Evolutionary conservation across 495 filamentous ascomycete genomes (phyloP), one percentile per base, ranked within the genome.

Genomic region (Evansstolkia leycettana): DNA sequence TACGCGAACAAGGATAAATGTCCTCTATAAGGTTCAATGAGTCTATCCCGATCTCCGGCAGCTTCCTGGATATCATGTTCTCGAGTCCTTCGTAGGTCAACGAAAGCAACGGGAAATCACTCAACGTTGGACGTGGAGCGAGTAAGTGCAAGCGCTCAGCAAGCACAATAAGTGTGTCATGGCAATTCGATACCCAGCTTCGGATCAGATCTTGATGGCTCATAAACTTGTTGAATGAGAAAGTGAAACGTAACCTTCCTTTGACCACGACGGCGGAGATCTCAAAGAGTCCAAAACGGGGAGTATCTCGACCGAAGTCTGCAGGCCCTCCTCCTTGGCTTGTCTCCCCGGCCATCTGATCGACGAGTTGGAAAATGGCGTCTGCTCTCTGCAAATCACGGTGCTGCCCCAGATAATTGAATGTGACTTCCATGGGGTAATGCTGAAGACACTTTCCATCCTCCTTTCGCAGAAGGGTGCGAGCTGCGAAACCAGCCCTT

Each of bases 391-490:
- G 75, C 0, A 82, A 46, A 38, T 77, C 71, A 33, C 78, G 75
- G 40, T 75, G 61, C 12, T 74, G 65, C 0, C 77, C 80, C 9
- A 77, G 64, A 41, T 84, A 83, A 43, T 78, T 81, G 52, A 84
- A 82, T 1, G 72, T 70, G 25, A 84, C 70, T 52, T 84, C 81
- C 40, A 83, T 70, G 5, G 78, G 79, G 51, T 62, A 72, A 2
- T 69, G 70, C 11, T 62, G 50, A 15, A 47, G 38, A 27, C 64
- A 66, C 18, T 43, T 42, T 25, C 67, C 57, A 3, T 58, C 43
- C 0, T 38, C 44, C 18, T 64, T 65, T 3, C 57, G 46, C 1
- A 62, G 57, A 23, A 74, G 56, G 17, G 73, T 59, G 7, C 70
- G 64, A 19, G 52, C 54, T 1, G 57, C 62, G 39, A 73, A 76